Conservation (phyloP, 306 rosid species). For the Quercus dentata region DNA sequence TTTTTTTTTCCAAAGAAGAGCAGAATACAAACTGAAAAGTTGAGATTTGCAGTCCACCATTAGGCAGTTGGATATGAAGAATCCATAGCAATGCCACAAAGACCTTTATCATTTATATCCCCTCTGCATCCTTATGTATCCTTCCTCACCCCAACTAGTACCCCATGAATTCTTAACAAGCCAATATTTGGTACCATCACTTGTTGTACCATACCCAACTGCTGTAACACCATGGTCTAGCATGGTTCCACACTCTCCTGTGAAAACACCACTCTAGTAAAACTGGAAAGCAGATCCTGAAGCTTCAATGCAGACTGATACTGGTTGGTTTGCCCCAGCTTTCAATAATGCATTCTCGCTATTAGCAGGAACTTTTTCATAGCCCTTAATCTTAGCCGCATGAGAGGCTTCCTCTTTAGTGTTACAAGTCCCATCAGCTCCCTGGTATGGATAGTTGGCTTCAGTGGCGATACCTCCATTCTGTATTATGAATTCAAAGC, state of each 20-base stretch:
- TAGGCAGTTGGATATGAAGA: too few species aligned
- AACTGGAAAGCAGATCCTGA: conserved; percentile 1
- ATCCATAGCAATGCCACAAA: too few species aligned
- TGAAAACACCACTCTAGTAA: conserved; percentile 18
- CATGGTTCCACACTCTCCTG: conserved; percentile 3
- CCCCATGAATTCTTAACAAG: too few species aligned
- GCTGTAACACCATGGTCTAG: neutral
- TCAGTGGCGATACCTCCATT: conserved; percentile 24
- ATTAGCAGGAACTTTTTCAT: conserved; percentile 15
- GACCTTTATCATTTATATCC: too few species aligned
- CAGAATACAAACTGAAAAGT: too few species aligned
- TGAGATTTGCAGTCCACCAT: too few species aligned
- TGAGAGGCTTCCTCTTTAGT: neutral
- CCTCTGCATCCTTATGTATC: conserved; percentile 25
- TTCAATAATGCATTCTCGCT: conserved; percentile 8
- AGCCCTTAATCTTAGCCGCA: neutral
- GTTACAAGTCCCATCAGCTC: conserved; percentile 7
- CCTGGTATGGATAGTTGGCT: conserved; percentile 15
- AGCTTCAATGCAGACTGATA: neutral
- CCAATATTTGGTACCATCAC: too few species aligned
- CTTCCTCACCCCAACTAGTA: conserved; percentile 32
- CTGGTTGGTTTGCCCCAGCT: conserved; percentile 28
- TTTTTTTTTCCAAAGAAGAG: too few species aligned
- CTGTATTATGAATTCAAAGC: conserved; percentile 2
- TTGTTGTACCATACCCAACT: too few species aligned